These are phyloP conservation scores for Xylaria sp. DNA, from an alignment of 2,329 filamentous ascomycete species.

Conservation along the genomic window DNA sequence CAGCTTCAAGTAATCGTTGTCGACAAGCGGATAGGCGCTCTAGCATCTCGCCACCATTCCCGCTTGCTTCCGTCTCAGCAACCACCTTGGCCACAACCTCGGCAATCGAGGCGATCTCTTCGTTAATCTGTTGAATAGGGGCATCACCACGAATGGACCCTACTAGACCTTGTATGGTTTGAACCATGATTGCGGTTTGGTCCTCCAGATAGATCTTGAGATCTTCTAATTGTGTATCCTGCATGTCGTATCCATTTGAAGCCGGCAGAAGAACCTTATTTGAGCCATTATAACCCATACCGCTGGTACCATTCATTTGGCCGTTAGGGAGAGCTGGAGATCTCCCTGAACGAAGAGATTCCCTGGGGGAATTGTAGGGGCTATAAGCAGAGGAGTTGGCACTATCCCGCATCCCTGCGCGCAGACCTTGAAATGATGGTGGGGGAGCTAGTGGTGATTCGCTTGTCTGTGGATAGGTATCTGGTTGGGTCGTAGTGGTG, in stretches of 20 bases:
- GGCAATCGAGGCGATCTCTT: slow-evolving; percentile 77
- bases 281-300: slow-evolving; percentile 46
- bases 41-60: slow-evolving; percentile 64
- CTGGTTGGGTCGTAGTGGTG: slow-evolving; percentile 54
- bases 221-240: slow-evolving; percentile 60
- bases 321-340: slow-evolving; percentile 46
- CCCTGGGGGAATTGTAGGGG: slow-evolving; percentile 74
- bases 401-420: slow-evolving; percentile 65
- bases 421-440: slow-evolving; percentile 68
- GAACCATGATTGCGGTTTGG: slow-evolving; percentile 81
- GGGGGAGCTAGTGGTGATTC: slow-evolving; percentile 61
- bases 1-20: slow-evolving; percentile 72
- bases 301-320: slow-evolving; percentile 53
- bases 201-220: slow-evolving; percentile 82
- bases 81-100: slow-evolving; percentile 77
- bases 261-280: slow-evolving; percentile 52
- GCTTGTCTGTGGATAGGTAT: slow-evolving; percentile 50
- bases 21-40: slow-evolving; percentile 71
- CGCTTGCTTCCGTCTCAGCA: slow-evolving; percentile 69
- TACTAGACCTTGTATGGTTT: slow-evolving; percentile 85
- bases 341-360: slow-evolving; percentile 59
- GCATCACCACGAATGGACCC: slow-evolving; percentile 75
- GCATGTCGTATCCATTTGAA: slow-evolving; percentile 56
- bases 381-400: slow-evolving; percentile 80
- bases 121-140: slow-evolving; percentile 71